Conservation (phyloP, 805 yeast genomes). For the Wickerhamiella kazuoi region DNA sequence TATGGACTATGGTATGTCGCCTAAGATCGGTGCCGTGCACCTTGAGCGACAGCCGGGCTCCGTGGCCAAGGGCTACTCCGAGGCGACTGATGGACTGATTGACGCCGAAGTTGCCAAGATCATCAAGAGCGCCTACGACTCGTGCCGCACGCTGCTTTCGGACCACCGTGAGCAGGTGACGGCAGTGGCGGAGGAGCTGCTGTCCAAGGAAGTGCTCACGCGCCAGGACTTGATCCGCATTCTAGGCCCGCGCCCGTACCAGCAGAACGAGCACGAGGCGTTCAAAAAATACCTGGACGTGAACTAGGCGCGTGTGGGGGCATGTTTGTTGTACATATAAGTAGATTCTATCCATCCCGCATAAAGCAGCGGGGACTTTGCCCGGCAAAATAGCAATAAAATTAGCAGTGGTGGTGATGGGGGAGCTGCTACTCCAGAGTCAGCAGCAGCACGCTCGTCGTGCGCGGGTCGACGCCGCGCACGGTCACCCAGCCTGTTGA, state of each 20-base stretch:
- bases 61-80: slow-evolving; percentile 49
- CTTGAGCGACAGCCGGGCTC: slow-evolving; percentile 33
- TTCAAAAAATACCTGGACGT: slow-evolving; percentile 69
- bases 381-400: background rate
- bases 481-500: background rate
- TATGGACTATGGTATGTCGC: slow-evolving; percentile 74
- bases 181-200: slow-evolving; percentile 55
- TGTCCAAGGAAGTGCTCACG: slow-evolving; percentile 58
- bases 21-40: slow-evolving; percentile 49
- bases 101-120: slow-evolving; percentile 54
- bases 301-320: background rate
- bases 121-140: slow-evolving; percentile 44
- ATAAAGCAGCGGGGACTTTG: no score
- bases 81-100: slow-evolving; percentile 46
- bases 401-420: background rate
- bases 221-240: slow-evolving; percentile 65
- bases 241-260: slow-evolving; percentile 63
- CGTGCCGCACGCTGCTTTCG: slow-evolving; percentile 38
- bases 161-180: slow-evolving; percentile 46
- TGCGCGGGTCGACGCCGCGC: background rate
- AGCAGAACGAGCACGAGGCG: slow-evolving; percentile 57
- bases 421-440: no score
- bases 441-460: no score
- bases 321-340: no score
- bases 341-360: no score